Evolutionary conservation across 495 filamentous ascomycete species (phyloP), one percentile per base, ranked within the genome.

Genomic region (Neurospora sublineolata): DNA sequence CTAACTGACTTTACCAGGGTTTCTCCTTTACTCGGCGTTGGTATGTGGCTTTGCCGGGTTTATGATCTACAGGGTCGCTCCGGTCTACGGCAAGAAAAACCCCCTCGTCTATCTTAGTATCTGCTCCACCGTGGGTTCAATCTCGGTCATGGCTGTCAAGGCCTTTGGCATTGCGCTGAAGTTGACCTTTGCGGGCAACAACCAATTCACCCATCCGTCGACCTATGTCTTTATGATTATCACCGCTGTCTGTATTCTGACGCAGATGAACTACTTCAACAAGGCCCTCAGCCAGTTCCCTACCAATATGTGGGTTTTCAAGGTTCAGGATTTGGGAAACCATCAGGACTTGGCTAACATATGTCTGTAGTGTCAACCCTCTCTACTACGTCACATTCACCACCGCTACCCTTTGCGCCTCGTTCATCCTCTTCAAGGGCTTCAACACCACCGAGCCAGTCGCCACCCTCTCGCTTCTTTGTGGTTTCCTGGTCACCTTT

Each of bases 361-460:
- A 0, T 67, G 9, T 75, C n/a, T 38, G 18, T 75, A 99, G 95
- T 75, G 95, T 99, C 41, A 99, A 98, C 79, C 95, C 95, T 1
- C 88, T 99, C 40, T 99, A 99, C 85, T 99, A 99, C 81, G 95
- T 99, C 68, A 97, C 94, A n/a, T 99, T 99, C 82, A 99, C 95
- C 6, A 98, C 95, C 7, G 92, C 91, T 39, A 99, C 95, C 18
- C 87, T 99, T 68, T 90, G 91, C 80, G 95, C 95, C 46, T 97
- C 94, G 20, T 98, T 98, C 84, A 97, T 98, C 79, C 92, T 99
- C 42, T 99, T 97, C 86, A 88, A 88, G 72, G 95, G 95, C 67
- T 99, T 99, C 87, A 98, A 98, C 79, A 99, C 95, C 41, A 93
- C 92, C 37, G 92, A 97, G 78, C 87, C 91, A 3, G 92, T 97